phyloP scores from a whole-genome alignment of 2,329 filamentous ascomycete species.

The Hysterium pulicare region DNA sequence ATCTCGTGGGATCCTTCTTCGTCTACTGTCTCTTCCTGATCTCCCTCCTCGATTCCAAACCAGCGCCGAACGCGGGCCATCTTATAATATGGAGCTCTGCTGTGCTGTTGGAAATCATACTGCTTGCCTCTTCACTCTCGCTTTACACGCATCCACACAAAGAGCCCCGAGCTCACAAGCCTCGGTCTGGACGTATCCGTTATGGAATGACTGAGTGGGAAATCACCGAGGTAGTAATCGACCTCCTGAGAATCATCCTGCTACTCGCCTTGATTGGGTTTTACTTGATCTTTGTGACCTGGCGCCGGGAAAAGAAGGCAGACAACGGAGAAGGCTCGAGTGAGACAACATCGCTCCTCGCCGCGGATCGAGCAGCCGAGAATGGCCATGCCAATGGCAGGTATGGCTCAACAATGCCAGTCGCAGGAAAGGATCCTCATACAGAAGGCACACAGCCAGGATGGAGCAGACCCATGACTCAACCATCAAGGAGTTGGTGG shows the following conservation, averaged over 20 bases:
- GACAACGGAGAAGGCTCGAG: slow-evolving; percentile 33
- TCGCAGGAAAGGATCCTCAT: slow-evolving; percentile 42
- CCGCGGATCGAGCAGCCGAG: slow-evolving; percentile 41
- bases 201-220: slow-evolving; percentile 57
- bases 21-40: slow-evolving; percentile 83
- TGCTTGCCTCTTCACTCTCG: slow-evolving; percentile 66
- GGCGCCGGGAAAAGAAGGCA: slow-evolving; percentile 18
- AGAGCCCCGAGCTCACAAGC: slow-evolving; percentile 52
- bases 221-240: slow-evolving; percentile 62
- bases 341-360: slow-evolving; percentile 64
- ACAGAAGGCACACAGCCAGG: slow-evolving; percentile 64
- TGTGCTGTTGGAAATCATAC: slow-evolving; percentile 67
- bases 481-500: slow-evolving; percentile 89
- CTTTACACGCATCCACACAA: slow-evolving; percentile 67
- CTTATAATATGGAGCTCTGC: slow-evolving; percentile 74
- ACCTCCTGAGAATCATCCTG: slow-evolving; percentile 65
- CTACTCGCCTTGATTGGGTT: slow-evolving; percentile 58
- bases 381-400: slow-evolving; percentile 52
- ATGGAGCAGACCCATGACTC: slow-evolving; percentile 84
- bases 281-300: slow-evolving; percentile 55
- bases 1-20: slow-evolving; percentile 80
- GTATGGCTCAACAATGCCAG: slow-evolving; percentile 49
- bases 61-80: slow-evolving; percentile 77
- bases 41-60: slow-evolving; percentile 77
- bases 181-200: slow-evolving; percentile 17